These are phyloP conservation scores for Aspergillus hiratsukae DNA, from an alignment of 2,329 filamentous ascomycete species.

Conservation along the genomic window DNA sequence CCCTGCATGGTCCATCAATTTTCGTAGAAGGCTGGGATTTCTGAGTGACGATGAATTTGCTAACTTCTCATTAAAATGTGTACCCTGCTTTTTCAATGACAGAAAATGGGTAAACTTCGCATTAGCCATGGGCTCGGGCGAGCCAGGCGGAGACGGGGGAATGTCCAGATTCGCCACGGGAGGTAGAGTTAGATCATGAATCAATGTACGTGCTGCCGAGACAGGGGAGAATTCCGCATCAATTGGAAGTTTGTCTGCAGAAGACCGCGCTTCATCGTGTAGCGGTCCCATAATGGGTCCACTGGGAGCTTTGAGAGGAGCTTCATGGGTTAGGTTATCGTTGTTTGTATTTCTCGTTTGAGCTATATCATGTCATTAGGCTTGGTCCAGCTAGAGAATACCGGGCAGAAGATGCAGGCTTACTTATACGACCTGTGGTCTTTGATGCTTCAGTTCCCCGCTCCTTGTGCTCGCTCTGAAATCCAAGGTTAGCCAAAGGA, in stretches of 20 bases:
- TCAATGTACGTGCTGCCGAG: conserved; percentile 44
- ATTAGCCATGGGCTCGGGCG: conserved; percentile 42
- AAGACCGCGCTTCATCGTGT: conserved; percentile 19
- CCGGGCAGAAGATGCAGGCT: neutral
- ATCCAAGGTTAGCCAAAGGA: conserved; percentile 5
- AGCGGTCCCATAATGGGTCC: conserved; percentile 36
- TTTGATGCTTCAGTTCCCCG: conserved; percentile 2
- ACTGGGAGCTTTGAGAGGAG: conserved; percentile 13
- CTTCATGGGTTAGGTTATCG: neutral
- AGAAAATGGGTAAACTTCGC: conserved; percentile 59
- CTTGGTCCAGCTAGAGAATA: neutral
- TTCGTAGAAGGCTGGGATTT: conserved; percentile 55
- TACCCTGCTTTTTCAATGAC: conserved; percentile 56
- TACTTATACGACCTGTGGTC: conserved; percentile 7
- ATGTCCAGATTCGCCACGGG: conserved; percentile 43
- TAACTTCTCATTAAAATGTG: conserved; percentile 62
- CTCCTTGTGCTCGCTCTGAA: conserved; percentile 7
- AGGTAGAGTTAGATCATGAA: conserved; percentile 55
- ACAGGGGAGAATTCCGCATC: conserved; percentile 43
- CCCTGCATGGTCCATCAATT: conserved; percentile 56
- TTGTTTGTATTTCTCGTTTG: neutral
- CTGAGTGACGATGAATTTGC: conserved; percentile 53
- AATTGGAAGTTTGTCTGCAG: conserved; percentile 8
- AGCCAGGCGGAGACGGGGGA: conserved; percentile 44
- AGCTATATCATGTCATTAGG: conserved; percentile 3